Conservation (phyloP, 345 rosid species). For the Eucalyptus grandis region DNA sequence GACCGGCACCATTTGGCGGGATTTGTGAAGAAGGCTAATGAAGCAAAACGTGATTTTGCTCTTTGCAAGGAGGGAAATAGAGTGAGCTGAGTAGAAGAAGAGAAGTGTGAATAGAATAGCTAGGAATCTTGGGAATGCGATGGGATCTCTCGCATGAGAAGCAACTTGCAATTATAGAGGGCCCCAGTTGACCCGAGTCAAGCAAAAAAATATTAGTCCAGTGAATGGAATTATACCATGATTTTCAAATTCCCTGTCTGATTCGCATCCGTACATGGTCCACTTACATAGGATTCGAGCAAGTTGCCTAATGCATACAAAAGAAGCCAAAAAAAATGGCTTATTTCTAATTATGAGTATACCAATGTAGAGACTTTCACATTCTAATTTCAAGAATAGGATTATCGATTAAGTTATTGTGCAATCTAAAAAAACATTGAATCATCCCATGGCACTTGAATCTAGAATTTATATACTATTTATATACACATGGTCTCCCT, state of each 20-base stretch:
- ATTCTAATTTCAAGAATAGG: too few species aligned
- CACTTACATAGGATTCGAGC: background rate
- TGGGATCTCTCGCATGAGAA: too few species aligned
- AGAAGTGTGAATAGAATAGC: background rate
- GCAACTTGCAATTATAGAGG: too few species aligned
- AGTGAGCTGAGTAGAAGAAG: background rate
- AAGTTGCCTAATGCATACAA: background rate
- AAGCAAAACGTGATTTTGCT: background rate
- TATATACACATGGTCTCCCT: too few species aligned
- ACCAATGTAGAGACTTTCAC: too few species aligned
- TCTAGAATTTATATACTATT: too few species aligned
- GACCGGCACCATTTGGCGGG: too few species aligned
- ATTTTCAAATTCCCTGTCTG: background rate
- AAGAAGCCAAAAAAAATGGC: background rate
- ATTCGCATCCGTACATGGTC: background rate
- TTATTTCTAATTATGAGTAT: too few species aligned
- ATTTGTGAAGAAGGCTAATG: background rate
- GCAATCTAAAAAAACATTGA: fast-evolving
- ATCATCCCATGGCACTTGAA: too few species aligned
- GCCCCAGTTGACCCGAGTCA: too few species aligned
- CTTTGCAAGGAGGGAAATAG: background rate
- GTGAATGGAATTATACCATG: background rate
- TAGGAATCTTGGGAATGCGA: background rate
- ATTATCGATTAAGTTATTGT: fast-evolving
- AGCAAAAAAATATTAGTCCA: too few species aligned